These are phyloP conservation scores for Neurospora sp. DNA, from an alignment of 2,329 filamentous ascomycete genomes.

Conservation along the genomic window DNA sequence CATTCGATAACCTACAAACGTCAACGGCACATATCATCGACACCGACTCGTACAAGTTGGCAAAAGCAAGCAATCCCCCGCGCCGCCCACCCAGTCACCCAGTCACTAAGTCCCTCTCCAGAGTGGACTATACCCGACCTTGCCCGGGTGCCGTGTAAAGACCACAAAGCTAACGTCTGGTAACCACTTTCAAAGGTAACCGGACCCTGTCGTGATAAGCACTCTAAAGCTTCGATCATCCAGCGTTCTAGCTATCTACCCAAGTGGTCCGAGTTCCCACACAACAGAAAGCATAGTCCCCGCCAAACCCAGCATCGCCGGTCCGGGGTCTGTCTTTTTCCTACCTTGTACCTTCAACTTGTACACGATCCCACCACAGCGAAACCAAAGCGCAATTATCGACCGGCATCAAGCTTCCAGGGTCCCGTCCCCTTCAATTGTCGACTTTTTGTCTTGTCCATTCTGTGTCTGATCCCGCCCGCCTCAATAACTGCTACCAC, in stretches of 20 bases:
- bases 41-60: neutral
- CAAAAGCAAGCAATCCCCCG: neutral
- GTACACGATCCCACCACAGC: neutral
- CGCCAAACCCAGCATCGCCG: neutral
- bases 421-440: conserved; percentile 11
- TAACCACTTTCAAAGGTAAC: neutral
- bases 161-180: neutral
- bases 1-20: neutral
- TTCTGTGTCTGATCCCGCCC: neutral
- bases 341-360: neutral
- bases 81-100: neutral
- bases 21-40: neutral
- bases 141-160: neutral
- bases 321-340: neutral
- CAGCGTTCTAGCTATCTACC: neutral
- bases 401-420: conserved; percentile 11
- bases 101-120: neutral
- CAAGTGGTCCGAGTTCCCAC: neutral
- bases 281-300: neutral
- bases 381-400: conserved; percentile 17
- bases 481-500: neutral
- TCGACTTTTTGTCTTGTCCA: conserved; percentile 12
- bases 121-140: neutral
- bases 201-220: neutral
- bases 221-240: neutral